Base-by-base conservation (phyloP, 495 filamentous ascomycete species). In the Cudoniella acicularis region DNA sequence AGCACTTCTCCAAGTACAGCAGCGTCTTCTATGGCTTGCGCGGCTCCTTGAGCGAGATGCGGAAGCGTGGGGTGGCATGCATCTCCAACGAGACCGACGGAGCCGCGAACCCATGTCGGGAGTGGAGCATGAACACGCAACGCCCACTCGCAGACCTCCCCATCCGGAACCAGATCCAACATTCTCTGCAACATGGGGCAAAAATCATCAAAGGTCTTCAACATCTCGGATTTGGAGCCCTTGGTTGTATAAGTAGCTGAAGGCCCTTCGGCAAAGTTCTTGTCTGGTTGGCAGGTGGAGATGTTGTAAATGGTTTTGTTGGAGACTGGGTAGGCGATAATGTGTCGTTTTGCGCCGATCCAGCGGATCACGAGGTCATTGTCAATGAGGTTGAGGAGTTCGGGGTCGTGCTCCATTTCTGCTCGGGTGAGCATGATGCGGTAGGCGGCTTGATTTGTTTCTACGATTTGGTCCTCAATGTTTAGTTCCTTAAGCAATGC, bases 21-120 rank as follows among this genome's bases (percentile, higher is more conserved):
- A 16, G 82, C 87, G 66, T 92, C 88, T 73, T 94, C 90, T 54
- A 92, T 88, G 24, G 87, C 88, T 77, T 91, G 88, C n/a, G 88
- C 89, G 24, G 88, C 88, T n/a, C 88, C 88, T 75, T 92, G 89
- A 21, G 57, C 65, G 17, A 72, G 55, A 70, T 91, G 88, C 24
- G 89, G 89, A 24, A 92, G 79, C 24, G 87, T 92, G 2, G 88
- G 86, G 68, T 92, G 87, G 70, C 88, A 91, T 2, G 90, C 86
- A 68, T 92, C 90, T 43, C 89, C 89, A 17, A 92, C 72, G 2
- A 92, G 82, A 18, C 87, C 87, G n/a, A 82, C 80, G 47, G 67
- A 75, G 2, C 83, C 83, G 56, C 83, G 75, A 2, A 88, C 76
- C 89, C 89, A 92, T 21, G 80, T 90, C 0, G 83, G 80, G 21